phyloP scores from a whole-genome alignment of 2,329 filamentous ascomycete genomes.

The Coleophoma eucalyptorum region DNA sequence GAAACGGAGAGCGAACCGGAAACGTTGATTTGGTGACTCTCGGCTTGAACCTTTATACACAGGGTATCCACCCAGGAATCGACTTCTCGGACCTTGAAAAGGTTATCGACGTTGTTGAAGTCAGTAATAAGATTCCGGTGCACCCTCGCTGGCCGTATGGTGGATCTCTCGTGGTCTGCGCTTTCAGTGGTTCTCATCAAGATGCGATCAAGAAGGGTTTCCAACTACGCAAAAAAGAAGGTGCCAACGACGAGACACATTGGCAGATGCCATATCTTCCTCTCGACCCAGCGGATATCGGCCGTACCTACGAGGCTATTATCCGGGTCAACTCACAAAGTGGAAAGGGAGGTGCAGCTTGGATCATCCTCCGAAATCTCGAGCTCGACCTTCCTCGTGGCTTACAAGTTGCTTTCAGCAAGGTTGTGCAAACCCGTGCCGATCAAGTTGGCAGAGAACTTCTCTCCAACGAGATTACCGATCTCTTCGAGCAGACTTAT shows the following conservation, averaged over 20 bases:
- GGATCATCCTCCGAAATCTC: conserved; percentile 86
- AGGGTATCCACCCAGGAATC: conserved; percentile 78
- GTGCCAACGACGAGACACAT: conserved; percentile 55
- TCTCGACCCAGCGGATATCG: conserved; percentile 88
- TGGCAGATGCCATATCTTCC: conserved; percentile 93
- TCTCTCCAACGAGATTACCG: conserved; percentile 75
- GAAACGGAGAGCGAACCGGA: conserved; percentile 92
- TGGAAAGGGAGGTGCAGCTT: conserved; percentile 91
- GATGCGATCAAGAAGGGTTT: conserved; percentile 96
- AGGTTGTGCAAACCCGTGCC: conserved; percentile 77
- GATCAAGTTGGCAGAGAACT: conserved; percentile 83
- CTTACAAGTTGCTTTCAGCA: conserved; percentile 87
- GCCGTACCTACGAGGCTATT: conserved; percentile 94
- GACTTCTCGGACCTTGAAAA: conserved; percentile 88
- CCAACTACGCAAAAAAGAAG: conserved; percentile 61
- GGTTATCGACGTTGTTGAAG: conserved; percentile 86
- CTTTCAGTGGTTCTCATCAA: conserved; percentile 89
- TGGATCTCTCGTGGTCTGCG: conserved; percentile 85
- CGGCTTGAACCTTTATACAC: conserved; percentile 90
- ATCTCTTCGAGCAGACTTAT: conserved; percentile 86
- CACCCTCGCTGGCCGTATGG: conserved; percentile 89
- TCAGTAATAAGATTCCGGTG: conserved; percentile 91
- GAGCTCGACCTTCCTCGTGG: conserved; percentile 90
- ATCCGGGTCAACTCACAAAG: conserved; percentile 97
- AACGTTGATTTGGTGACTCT: conserved; percentile 95